Evolutionary conservation across 345 rosid species (phyloP).

Genomic region (Microcos paniculata): DNA sequence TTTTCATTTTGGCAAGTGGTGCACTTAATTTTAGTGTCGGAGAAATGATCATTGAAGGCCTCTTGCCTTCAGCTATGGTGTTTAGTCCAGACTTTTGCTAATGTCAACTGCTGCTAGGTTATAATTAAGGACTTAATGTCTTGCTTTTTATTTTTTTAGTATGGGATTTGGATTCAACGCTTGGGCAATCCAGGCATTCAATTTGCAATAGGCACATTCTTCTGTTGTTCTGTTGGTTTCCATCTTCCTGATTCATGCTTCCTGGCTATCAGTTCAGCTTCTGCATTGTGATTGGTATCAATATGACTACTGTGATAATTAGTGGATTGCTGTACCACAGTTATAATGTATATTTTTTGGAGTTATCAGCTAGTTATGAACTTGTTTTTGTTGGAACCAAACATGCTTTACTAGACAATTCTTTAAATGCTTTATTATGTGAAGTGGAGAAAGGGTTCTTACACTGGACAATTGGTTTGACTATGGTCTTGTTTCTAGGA

Average conservation of each 20-base stretch:
- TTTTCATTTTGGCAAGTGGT: neutral
- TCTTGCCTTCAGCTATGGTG: neutral
- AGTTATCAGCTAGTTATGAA: constrained; percentile 6
- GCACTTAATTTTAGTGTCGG: neutral
- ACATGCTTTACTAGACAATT: neutral
- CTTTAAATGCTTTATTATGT: neutral
- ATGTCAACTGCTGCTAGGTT: neutral
- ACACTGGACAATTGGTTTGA: neutral
- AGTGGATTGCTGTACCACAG: neutral
- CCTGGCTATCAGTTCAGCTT: neutral
- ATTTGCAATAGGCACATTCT: neutral
- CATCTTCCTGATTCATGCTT: neutral
- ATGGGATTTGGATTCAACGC: neutral
- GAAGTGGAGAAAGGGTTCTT: neutral
- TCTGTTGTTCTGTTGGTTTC: neutral
- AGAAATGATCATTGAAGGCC: neutral
- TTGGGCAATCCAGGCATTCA: neutral
- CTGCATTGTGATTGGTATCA: too few relatives aligned
- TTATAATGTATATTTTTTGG: neutral
- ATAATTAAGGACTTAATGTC: neutral
- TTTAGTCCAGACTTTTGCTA: neutral
- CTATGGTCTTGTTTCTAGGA: neutral
- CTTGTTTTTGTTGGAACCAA: neutral
- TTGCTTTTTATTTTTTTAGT: neutral
- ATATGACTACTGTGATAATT: neutral